These are phyloP conservation scores for Coelastrella sp. DNA, from an alignment of 139 green algal species.

Conservation along the genomic window DNA sequence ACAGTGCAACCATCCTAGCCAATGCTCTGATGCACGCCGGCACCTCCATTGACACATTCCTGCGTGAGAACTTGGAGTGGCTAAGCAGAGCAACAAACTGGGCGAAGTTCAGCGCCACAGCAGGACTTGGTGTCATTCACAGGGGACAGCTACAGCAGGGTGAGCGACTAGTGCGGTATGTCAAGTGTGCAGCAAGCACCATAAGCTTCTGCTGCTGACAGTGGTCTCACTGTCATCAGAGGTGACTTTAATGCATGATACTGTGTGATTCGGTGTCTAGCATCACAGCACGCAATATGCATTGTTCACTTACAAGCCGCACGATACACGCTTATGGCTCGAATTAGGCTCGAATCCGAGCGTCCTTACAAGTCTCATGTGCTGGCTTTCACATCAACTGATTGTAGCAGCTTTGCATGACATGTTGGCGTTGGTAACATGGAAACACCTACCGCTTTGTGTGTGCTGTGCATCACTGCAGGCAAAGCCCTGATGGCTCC, in stretches of 20 bases:
- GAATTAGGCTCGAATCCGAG: no score
- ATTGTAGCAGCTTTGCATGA: no score
- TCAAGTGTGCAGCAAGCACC: background rate
- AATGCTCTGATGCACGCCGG: conserved; percentile 98
- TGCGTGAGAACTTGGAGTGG: conserved; percentile 98
- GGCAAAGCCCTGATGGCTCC: conserved; percentile 88
- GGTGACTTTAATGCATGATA: no score
- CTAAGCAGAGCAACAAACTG: conserved; percentile 97
- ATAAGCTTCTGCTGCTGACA: background rate
- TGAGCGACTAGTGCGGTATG: conserved; percentile 12
- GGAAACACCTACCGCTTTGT: no score
- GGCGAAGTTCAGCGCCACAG: conserved; percentile 99
- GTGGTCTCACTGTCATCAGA: no score
- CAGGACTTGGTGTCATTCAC: conserved; percentile 98
- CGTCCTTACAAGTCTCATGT: no score
- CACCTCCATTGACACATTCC: conserved; percentile 97
- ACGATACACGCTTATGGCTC: no score
- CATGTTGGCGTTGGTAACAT: no score
- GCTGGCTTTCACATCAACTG: no score
- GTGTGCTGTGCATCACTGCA: background rate
- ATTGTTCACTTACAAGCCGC: no score
- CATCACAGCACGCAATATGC: no score
- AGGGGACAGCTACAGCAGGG: conserved; percentile 89
- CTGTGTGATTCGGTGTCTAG: no score
- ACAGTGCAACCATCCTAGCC: conserved; percentile 93